A percentile compares a stretch with the other conserved stretches of the same genome.
Evolutionary conservation across 208 protist genomes (phyloP).

Genomic region (Crithidia fasciculata): DNA sequence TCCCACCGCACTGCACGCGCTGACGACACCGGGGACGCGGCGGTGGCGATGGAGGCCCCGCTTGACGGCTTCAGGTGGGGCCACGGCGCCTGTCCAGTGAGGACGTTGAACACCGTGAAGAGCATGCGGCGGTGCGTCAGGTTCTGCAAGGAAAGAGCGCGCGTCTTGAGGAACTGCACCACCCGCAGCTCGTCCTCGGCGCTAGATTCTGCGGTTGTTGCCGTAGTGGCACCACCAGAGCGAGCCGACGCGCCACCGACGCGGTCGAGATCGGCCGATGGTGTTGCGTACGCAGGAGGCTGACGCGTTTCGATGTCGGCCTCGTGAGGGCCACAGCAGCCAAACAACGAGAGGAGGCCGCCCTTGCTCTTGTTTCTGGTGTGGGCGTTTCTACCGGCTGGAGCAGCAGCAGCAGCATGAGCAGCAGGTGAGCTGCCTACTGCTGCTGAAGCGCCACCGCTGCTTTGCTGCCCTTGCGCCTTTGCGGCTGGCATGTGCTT

Average conservation of each 20-base stretch:
- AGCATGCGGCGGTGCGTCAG: conserved; percentile 59
- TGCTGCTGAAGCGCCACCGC: background rate
- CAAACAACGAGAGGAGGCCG: conserved; percentile 12
- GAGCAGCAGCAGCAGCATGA: background rate
- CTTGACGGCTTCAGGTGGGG: background rate
- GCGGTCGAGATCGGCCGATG: background rate
- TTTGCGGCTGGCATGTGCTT: background rate
- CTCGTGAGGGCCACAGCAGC: conserved; percentile 25
- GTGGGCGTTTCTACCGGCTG: background rate
- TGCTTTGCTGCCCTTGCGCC: background rate
- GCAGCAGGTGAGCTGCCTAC: no score
- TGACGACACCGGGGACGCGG: conserved; percentile 10
- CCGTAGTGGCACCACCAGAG: background rate
- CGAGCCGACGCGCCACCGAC: background rate
- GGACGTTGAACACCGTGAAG: conserved; percentile 55
- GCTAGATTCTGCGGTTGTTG: background rate
- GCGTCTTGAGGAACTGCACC: conserved; percentile 35
- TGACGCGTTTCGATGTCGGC: conserved; percentile 12
- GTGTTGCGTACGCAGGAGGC: background rate
- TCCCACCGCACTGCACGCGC: conserved; percentile 58
- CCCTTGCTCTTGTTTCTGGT: conserved; percentile 27
- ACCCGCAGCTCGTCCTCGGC: conserved; percentile 17
- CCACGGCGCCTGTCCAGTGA: conserved; percentile 30
- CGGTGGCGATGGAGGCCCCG: background rate
- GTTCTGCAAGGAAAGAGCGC: conserved; percentile 35